Evolutionary conservation across 2,329 filamentous ascomycete species (phyloP).

Genomic region (Fusarium sp.): DNA sequence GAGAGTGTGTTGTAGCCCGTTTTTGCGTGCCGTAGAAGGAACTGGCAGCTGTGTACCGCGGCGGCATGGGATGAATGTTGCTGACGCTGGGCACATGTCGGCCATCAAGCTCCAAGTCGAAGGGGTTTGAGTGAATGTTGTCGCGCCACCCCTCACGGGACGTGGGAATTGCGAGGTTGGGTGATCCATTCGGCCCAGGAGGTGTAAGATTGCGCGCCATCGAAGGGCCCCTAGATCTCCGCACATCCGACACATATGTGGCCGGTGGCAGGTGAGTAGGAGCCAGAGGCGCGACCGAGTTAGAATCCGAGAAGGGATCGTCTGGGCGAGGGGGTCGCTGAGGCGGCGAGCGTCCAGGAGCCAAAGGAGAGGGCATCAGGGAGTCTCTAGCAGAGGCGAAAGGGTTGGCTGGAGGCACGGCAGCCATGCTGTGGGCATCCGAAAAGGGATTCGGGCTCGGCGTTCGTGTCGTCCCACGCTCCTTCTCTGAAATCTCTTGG

Average conservation of each 20-base stretch:
- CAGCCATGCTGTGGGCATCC: constrained; percentile 58
- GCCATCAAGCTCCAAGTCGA: constrained; percentile 67
- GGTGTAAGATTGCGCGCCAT: constrained; percentile 47
- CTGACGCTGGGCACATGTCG: constrained; percentile 34
- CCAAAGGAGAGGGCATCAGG: constrained; percentile 54
- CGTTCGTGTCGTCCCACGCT: constrained; percentile 22
- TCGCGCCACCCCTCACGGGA: constrained; percentile 57
- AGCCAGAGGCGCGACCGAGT: constrained; percentile 54
- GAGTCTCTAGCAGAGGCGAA: constrained; percentile 57
- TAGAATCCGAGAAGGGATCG: constrained; percentile 62
- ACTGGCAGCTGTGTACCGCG: constrained; percentile 38
- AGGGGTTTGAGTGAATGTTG: constrained; percentile 73
- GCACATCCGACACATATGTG: constrained; percentile 61
- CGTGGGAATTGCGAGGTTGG: constrained; percentile 45
- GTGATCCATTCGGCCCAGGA: constrained; percentile 46
- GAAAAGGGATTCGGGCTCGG: constrained; percentile 48
- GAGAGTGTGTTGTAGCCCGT: constrained; percentile 63
- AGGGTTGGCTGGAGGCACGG: constrained; percentile 49
- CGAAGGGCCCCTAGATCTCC: constrained; percentile 63
- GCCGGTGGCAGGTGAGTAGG: constrained; percentile 49
- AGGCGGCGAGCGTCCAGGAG: constrained; percentile 35
- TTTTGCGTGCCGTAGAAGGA: constrained; percentile 43
- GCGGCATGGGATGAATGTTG: constrained; percentile 38
- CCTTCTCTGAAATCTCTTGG: constrained; percentile 36
- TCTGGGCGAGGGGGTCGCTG: constrained; percentile 31